Conservation (phyloP, 805 yeast genomes). For the Lachancea thermotolerans region DNA sequence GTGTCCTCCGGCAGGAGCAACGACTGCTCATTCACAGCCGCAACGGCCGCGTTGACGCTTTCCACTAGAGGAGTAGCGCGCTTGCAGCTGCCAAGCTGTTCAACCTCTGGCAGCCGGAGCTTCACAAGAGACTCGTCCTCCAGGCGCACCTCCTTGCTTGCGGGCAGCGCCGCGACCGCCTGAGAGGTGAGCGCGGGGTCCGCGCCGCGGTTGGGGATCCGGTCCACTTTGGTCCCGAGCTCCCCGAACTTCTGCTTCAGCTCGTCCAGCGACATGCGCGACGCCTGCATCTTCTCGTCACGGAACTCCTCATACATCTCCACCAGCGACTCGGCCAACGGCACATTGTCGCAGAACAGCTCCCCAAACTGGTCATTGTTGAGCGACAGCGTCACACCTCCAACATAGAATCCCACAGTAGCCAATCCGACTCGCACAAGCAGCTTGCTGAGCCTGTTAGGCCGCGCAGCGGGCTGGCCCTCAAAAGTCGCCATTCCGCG, state of each 20-base stretch:
- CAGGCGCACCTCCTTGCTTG: neutral
- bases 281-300: conserved; percentile 14
- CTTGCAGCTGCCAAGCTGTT: neutral
- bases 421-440: conserved; percentile 29
- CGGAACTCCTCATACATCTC: conserved; percentile 40
- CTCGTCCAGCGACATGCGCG: conserved; percentile 18
- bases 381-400: conserved; percentile 53
- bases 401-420: conserved; percentile 41
- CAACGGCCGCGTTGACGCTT: conserved; percentile 32
- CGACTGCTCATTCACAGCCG: conserved; percentile 33
- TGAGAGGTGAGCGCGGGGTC: conserved; percentile 5
- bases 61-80: conserved; percentile 8
- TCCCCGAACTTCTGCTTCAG: conserved; percentile 21
- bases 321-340: conserved; percentile 52
- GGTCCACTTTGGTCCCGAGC: conserved; percentile 11
- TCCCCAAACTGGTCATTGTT: conserved; percentile 56
- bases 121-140: conserved; percentile 1
- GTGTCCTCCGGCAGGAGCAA: conserved; percentile 21
- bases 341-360: conserved; percentile 54
- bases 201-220: conserved; percentile 10
- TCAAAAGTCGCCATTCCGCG: conserved; percentile 11
- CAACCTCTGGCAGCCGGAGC: conserved; percentile 6
- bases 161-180: conserved; percentile 1
- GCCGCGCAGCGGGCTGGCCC: conserved; percentile 7
- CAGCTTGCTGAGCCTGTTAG: conserved; percentile 29